Evolutionary conservation across 805 yeast genomes (phyloP).

Genomic region (Sugiyamaella smithiae): DNA sequence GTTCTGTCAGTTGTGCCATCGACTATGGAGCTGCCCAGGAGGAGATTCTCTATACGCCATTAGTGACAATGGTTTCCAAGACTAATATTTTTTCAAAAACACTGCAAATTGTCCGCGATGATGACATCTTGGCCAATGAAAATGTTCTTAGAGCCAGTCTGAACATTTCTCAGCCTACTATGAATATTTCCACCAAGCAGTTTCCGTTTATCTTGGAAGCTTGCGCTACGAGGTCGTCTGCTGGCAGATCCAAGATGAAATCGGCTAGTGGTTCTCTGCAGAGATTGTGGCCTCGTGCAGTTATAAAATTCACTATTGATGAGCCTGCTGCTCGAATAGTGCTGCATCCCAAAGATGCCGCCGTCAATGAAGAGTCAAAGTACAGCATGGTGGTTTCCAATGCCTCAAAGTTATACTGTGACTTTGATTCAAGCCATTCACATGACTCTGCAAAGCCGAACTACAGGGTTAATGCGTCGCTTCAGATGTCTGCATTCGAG

Average conservation of each 20-base stretch:
- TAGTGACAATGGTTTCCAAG: conserved; percentile 35
- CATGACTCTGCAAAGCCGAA: conserved; percentile 16
- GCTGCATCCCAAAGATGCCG: conserved; percentile 16
- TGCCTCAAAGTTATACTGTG: conserved; percentile 33
- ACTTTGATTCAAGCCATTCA: conserved; percentile 32
- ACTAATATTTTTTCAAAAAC: conserved; percentile 38
- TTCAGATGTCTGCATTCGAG: conserved; percentile 26
- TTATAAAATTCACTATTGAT: conserved; percentile 31
- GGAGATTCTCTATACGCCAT: conserved; percentile 39
- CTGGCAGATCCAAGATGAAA: conserved; percentile 1
- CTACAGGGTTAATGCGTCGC: conserved; percentile 26
- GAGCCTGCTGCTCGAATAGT: conserved; percentile 35
- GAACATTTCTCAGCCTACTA: conserved; percentile 36
- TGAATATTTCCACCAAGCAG: conserved; percentile 38
- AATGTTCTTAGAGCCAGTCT: conserved; percentile 32
- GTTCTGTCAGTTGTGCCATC: conserved; percentile 36
- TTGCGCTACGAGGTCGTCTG: conserved; percentile 9
- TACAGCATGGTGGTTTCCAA: conserved; percentile 35
- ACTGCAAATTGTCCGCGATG: conserved; percentile 30
- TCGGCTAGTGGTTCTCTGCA: conserved; percentile 13
- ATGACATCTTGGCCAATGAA: conserved; percentile 24
- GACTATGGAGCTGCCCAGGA: conserved; percentile 31
- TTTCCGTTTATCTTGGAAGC: conserved; percentile 14
- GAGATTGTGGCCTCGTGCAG: conserved; percentile 27
- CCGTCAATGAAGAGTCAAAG: conserved; percentile 1